Evolutionary conservation across 768 basidiomycete genomes (phyloP), one percentile per base, ranked within the genome.

Genomic region (Auricularia auricula-judae): DNA sequence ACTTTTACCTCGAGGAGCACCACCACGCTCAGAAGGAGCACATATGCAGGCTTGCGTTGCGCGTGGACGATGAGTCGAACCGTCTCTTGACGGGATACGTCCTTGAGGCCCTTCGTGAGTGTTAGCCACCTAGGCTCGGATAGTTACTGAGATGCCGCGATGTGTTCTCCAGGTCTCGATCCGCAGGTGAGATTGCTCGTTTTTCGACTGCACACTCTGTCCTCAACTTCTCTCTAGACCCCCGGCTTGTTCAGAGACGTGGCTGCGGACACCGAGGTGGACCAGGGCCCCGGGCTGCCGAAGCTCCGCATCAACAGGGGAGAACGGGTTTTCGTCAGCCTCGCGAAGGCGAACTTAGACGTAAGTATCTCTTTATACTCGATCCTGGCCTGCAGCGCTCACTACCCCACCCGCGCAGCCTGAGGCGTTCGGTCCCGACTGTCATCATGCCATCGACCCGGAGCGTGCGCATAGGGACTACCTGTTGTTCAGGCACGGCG

Each of bases 41-140:
- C 21, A 60, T 59, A 62, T 58, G 63, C 70, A 75, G 62, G 76
- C 74, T 14, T 63, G 56, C 7, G 76, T 76, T 61, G 23, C 62
- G 65, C 71, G 12, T 61, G 62, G 75, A 76, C 66, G 73, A 76
- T 34, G 73, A 80, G 36, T 70, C 70, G 3, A 67, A 58, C 36
- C 61, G 35, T 14, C 54, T 74, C 39, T 72, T 92, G 16, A 77
- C 81, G 63, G 84, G 82, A 34, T 85, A 83, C 68, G 81, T 84
- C 12, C 78, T 80, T 21, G 91, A 93, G 72, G 87, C 87, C 14
- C 72, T 90, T 66, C 82, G 88, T 89, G 63, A 68, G 87, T 82
- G 0, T 0, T 29, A 29, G 29, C 2, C 18, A 64, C n/a, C 3
- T 10, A 42, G 14, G 58, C 39, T n/a, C 10, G 39, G 3, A 18